Base-by-base conservation (phyloP, 768 basidiomycete species). In the Lactarius hengduanensis region DNA sequence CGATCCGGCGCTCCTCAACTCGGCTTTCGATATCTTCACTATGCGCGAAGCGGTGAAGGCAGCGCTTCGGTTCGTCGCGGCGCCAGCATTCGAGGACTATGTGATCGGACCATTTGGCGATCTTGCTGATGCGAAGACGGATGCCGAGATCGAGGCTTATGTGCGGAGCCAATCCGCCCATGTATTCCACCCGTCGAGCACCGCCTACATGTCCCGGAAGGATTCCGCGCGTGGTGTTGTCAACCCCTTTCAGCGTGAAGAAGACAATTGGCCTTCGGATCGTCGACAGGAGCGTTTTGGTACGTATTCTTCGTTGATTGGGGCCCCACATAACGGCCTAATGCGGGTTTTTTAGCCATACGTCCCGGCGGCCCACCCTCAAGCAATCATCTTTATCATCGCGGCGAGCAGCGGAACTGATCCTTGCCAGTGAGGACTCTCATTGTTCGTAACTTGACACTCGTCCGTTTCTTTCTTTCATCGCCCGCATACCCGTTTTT, bases 181-280 rank as follows among this genome's bases (percentile, higher is more conserved):
- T n/a, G 62, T 70, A 38, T 71, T 63, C 65, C 75, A 77, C 62
- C 73, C 73, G 28, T 55, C 70, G n/a, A 73, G 80, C 16, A 80
- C 81, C 2, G 78, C 78, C 61, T 72, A 79, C 1, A 82, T 85
- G 80, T 72, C 79, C 40, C 76, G 78, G 7, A 70, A 71, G 30
- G 72, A 68, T 13, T 68, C 68, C 22, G 53, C 28, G 30, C 32
- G 59, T 43, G 83, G 82, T 53, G 82, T 82, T 8, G 80, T 84
- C 60, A 79, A 81, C 69, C 73, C 75, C 36, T 47, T 70, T 81
- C 26, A 68, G 72, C 16, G 82, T 84, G 2, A 78, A 84, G 68
- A 82, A 82, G n/a, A 75, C 80, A 15, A 58, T 64, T 36, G 79
- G 80, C 64, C 71, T 84, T 36, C 74, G 82, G 56, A 77, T 79